Conservation (phyloP, 164 flowering plant genomes). For the Vitis cinerea region DNA sequence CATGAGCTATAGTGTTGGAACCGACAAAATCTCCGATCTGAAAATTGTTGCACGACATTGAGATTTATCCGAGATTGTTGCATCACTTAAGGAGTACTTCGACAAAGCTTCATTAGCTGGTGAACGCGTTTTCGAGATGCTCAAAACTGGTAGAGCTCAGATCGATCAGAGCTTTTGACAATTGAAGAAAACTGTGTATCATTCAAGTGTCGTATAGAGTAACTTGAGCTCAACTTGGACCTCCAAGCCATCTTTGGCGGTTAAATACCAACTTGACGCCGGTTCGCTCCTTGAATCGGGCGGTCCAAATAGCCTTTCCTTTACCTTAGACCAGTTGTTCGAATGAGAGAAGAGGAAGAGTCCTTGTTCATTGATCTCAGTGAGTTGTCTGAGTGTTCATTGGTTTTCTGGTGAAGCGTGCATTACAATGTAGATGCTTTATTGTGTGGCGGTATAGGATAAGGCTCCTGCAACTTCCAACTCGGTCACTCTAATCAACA, state of each 20-base stretch:
- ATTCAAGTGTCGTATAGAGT: slow-evolving; percentile 81
- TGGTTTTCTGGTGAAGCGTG: too few species aligned
- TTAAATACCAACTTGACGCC: slow-evolving; percentile 71
- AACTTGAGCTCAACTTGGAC: slow-evolving; percentile 90
- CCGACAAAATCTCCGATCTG: slow-evolving; percentile 37
- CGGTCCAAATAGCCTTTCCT: slow-evolving; percentile 71
- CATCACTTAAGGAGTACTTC: slow-evolving; percentile 72
- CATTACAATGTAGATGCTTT: too few species aligned
- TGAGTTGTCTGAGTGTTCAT: too few species aligned
- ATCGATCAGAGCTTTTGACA: slow-evolving; percentile 87
- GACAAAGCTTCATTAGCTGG: slow-evolving; percentile 79
- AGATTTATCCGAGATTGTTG: slow-evolving; percentile 81
- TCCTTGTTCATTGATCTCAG: too few species aligned
- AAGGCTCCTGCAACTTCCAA: too few species aligned
- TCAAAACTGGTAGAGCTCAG: slow-evolving; percentile 78
- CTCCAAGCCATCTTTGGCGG: slow-evolving; percentile 87
- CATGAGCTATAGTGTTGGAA: slow-evolving; percentile 26
- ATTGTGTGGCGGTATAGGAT: too few species aligned
- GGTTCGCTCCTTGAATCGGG: slow-evolving; percentile 53
- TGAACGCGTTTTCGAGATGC: slow-evolving; percentile 71
- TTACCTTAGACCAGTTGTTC: slow-evolving; percentile 83
- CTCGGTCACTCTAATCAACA: too few species aligned
- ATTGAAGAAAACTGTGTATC: slow-evolving; percentile 87
- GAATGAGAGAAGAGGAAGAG: slow-evolving; percentile 80
- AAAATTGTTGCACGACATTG: slow-evolving; percentile 78